These are phyloP conservation scores for Cairneyella variabilis DNA, from an alignment of 495 filamentous ascomycete species.

Conservation along the genomic window DNA sequence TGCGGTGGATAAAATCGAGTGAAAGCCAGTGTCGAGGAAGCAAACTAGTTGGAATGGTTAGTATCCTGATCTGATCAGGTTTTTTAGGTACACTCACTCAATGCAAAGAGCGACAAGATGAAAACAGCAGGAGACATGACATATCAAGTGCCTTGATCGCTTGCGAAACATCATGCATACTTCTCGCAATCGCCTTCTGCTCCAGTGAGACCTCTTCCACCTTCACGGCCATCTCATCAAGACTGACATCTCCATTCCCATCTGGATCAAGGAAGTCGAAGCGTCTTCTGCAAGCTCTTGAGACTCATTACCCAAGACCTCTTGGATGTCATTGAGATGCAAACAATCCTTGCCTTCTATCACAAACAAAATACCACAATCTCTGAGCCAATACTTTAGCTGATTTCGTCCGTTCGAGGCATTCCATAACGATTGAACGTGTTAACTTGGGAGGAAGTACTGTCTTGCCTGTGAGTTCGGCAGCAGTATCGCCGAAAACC, in stretches of 20 bases:
- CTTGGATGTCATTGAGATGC: constrained; percentile 26
- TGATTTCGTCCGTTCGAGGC: constrained; percentile 27
- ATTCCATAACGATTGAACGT: constrained; percentile 28
- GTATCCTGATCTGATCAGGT: neutral
- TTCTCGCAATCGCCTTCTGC: constrained; percentile 28
- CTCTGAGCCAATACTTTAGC: constrained; percentile 45
- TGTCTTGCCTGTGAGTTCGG: constrained; percentile 21
- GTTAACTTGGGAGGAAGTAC: constrained; percentile 27
- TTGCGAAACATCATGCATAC: constrained; percentile 30
- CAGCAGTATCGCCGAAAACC: constrained; percentile 29
- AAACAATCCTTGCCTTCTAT: constrained; percentile 26
- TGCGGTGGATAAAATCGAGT: constrained; percentile 26
- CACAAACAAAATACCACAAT: constrained; percentile 32
- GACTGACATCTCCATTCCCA: constrained; percentile 29
- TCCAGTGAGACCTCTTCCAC: constrained; percentile 25
- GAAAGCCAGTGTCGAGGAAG: constrained; percentile 23
- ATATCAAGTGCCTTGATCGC: constrained; percentile 33
- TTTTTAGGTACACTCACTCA: constrained; percentile 28
- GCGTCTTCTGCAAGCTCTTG: constrained; percentile 26
- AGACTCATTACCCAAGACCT: constrained; percentile 28
- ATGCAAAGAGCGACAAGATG: constrained; percentile 63
- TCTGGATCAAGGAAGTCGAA: constrained; percentile 29
- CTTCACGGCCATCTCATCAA: constrained; percentile 30
- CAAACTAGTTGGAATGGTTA: constrained; percentile 17
- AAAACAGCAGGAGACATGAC: constrained; percentile 46